A percentile compares a stretch with the other conserved stretches of the same genome.
phyloP scores from a whole-genome alignment of 768 basidiomycete species.

The Suillus spraguei region DNA sequence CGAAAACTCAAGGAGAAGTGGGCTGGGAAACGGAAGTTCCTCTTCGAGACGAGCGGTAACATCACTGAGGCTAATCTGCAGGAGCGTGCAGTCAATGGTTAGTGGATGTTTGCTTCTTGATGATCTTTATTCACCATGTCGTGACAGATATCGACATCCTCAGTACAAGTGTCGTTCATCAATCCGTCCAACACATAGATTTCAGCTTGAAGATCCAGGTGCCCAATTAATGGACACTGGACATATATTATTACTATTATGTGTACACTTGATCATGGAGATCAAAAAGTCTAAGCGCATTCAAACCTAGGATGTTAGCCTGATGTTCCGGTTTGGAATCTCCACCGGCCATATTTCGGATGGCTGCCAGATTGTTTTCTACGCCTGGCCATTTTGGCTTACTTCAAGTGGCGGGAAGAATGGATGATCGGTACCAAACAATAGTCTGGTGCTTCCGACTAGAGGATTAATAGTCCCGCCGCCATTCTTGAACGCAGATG shows the following conservation, averaged over 20 bases:
- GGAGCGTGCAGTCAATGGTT: constrained; percentile 82
- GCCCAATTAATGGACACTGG: constrained; percentile 38
- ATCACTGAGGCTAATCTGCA: constrained; percentile 88
- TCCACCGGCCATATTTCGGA: constrained; percentile 51
- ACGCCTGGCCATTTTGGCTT: constrained; percentile 80
- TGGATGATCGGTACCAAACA: constrained; percentile 89
- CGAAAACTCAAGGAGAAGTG: constrained; percentile 75
- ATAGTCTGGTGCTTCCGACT: constrained; percentile 58
- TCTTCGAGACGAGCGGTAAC: constrained; percentile 93
- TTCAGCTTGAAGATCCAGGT: constrained; percentile 96
- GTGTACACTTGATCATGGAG: constrained; percentile 33
- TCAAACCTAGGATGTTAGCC: constrained; percentile 66
- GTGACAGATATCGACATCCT: constrained; percentile 88
- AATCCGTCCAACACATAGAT: constrained; percentile 92
- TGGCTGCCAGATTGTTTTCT: constrained; percentile 82
- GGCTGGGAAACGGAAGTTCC: constrained; percentile 78
- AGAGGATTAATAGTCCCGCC: constrained; percentile 34
- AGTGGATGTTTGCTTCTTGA: constrained; percentile 23
- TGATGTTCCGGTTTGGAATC: constrained; percentile 60
- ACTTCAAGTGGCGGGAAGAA: constrained; percentile 83
- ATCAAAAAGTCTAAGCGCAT: constrained; percentile 74
- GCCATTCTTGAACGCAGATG: constrained; percentile 46
- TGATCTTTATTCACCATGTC: neutral
- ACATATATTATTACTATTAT: neutral
- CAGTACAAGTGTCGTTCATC: constrained; percentile 88